phyloP scores from a whole-genome alignment of 2,329 filamentous ascomycete genomes.

The Botrytis porri region DNA sequence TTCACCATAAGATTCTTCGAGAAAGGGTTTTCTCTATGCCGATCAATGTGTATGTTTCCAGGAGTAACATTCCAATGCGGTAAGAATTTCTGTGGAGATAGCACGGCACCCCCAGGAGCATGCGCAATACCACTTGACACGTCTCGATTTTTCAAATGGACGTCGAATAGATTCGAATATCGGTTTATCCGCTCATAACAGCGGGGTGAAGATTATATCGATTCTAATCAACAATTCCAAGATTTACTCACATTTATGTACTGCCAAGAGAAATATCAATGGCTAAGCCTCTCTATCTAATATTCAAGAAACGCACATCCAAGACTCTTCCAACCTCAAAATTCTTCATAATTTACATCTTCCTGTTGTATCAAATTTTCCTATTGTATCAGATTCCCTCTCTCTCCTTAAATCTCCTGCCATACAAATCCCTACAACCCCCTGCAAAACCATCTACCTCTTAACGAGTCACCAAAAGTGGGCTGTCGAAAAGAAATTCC shows the following conservation, averaged over 20 bases:
- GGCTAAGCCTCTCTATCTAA: neutral
- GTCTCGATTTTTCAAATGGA: neutral
- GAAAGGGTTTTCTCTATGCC: neutral
- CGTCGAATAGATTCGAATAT: neutral
- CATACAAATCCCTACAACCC: neutral
- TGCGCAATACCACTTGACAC: neutral
- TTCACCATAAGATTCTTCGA: neutral
- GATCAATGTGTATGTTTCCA: neutral
- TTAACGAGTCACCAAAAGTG: neutral
- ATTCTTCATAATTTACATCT: too few species aligned
- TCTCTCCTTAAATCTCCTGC: neutral
- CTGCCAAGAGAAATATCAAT: neutral
- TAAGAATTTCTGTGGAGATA: neutral
- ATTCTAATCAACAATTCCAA: neutral
- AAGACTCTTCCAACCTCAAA: too few species aligned
- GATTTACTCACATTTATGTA: neutral
- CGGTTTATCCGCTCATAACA: neutral
- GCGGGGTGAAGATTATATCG: neutral
- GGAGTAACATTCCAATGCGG: neutral
- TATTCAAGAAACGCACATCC: neutral
- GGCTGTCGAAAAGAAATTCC: neutral
- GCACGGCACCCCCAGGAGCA: neutral
- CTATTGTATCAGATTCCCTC: neutral
- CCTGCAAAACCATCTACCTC: neutral
- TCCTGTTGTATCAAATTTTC: neutral